These are phyloP conservation scores for Populus hybrid DNA, from an alignment of 441 rosid species.

Conservation along the genomic window DNA sequence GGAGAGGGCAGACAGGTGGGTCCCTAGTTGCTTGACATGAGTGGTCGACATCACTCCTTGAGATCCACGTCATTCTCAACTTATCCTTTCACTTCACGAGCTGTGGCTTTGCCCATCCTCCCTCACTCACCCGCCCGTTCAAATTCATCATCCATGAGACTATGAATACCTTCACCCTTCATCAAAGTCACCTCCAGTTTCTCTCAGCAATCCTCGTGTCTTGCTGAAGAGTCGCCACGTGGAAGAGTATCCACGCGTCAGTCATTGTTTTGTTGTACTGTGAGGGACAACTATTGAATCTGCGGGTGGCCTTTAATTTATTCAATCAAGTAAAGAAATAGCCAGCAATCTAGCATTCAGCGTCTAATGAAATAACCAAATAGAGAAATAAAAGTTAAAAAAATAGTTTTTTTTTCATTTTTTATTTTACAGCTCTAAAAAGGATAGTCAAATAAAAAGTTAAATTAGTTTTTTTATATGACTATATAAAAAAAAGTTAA, in stretches of 20 bases:
- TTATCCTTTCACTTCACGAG: conserved; percentile 22
- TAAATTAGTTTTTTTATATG: too few species aligned
- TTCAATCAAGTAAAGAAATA: background rate
- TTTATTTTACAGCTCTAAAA: too few species aligned
- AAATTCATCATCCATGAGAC: background rate
- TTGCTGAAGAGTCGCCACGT: background rate
- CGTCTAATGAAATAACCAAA: too few species aligned
- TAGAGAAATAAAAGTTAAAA: too few species aligned
- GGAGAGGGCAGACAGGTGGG: conserved; percentile 32
- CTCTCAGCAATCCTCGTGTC: background rate
- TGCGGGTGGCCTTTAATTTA: background rate
- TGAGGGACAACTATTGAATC: background rate
- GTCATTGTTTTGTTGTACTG: background rate
- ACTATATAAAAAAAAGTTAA: too few species aligned
- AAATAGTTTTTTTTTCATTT: too few species aligned
- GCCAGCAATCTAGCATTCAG: background rate
- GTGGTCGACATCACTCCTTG: conserved; percentile 46
- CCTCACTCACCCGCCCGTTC: too few species aligned
- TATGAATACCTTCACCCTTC: conserved; percentile 6
- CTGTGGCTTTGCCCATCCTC: background rate
- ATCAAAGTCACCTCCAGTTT: background rate
- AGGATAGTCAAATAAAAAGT: too few species aligned
- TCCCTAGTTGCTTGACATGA: conserved; percentile 30
- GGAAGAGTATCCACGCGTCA: background rate
- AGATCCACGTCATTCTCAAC: conserved; percentile 52